phyloP scores from a whole-genome alignment of 2,329 filamentous ascomycete species.

The Fusarium keratoplasticum region DNA sequence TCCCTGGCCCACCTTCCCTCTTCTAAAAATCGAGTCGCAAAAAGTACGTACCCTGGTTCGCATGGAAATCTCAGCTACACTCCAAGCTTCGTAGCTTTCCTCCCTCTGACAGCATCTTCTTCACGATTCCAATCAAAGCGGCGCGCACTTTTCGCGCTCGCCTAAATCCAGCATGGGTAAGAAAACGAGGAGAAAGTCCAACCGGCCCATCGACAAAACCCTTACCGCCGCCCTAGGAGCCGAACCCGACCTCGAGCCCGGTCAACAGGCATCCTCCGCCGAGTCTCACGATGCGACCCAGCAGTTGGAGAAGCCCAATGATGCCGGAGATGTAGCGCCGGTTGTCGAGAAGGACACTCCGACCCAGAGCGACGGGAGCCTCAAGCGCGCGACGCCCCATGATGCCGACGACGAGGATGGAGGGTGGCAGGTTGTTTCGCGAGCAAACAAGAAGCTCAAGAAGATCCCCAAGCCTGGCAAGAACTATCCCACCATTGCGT shows the following conservation, averaged over 20 bases:
- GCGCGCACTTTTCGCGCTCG: slow-evolving; percentile 24
- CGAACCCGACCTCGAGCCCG: slow-evolving; percentile 15
- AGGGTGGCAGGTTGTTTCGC: slow-evolving; percentile 68
- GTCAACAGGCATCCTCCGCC: slow-evolving; percentile 9
- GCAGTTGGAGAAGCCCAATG: slow-evolving; percentile 13
- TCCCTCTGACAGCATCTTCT: slow-evolving; percentile 11
- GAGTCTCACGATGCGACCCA: slow-evolving; percentile 17
- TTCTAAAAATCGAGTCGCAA: not conserved
- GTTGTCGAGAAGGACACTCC: slow-evolving; percentile 27
- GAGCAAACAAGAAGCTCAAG: slow-evolving; percentile 68
- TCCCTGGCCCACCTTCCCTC: not conserved
- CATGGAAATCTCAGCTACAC: slow-evolving; percentile 8
- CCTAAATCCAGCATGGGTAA: slow-evolving; percentile 39
- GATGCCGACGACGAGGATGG: slow-evolving; percentile 54
- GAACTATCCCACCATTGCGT: slow-evolving; percentile 70
- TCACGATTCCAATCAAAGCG: slow-evolving; percentile 7
- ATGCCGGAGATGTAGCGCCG: slow-evolving; percentile 12
- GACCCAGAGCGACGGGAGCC: slow-evolving; percentile 52
- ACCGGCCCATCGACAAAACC: slow-evolving; percentile 20
- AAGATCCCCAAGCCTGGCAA: slow-evolving; percentile 67
- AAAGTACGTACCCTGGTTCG: slow-evolving; percentile 28
- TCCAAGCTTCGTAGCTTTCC: slow-evolving; percentile 14
- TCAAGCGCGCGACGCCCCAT: slow-evolving; percentile 63
- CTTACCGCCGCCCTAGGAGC: slow-evolving; percentile 36
- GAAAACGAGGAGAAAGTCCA: slow-evolving; percentile 33